phyloP scores from a whole-genome alignment of 2,329 filamentous ascomycete species.

The Fusarium papillatum region DNA sequence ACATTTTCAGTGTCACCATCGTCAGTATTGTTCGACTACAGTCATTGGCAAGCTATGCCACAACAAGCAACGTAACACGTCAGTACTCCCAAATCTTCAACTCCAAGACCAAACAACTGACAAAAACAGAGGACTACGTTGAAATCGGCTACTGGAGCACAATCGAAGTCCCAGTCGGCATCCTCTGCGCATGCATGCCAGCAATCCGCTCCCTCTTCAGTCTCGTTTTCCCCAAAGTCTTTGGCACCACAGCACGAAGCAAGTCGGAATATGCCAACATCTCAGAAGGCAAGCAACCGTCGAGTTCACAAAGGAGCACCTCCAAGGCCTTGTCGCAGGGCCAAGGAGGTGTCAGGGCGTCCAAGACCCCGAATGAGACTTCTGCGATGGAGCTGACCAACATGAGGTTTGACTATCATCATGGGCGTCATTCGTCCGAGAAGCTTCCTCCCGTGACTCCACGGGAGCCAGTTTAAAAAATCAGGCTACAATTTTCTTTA shows the following conservation, averaged over 20 bases:
- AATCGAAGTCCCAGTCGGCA: slow-evolving; percentile 47
- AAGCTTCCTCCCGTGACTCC: slow-evolving; percentile 7
- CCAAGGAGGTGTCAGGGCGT: not conserved
- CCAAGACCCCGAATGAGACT: not conserved
- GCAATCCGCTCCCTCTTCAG: slow-evolving; percentile 35
- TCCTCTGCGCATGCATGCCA: slow-evolving; percentile 48
- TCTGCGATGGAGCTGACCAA: slow-evolving; percentile 16
- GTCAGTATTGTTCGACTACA: slow-evolving; percentile 18
- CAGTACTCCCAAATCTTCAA: not conserved
- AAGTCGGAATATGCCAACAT: slow-evolving; percentile 31
- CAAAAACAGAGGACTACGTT: slow-evolving; percentile 38
- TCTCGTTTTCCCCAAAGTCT: slow-evolving; percentile 32
- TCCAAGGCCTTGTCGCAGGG: not conserved
- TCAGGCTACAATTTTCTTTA: not conserved
- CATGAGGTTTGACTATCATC: not conserved
- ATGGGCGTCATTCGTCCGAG: slow-evolving; percentile 4
- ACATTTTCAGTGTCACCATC: slow-evolving; percentile 7
- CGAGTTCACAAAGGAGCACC: not conserved
- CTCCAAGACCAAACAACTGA: not conserved
- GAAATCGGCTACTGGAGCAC: slow-evolving; percentile 45
- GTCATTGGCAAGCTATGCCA: slow-evolving; percentile 23
- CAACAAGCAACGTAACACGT: slow-evolving; percentile 24
- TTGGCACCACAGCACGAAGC: slow-evolving; percentile 19
- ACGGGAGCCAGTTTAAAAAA: slow-evolving; percentile 11
- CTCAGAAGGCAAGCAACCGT: not conserved